Conservation (phyloP, 73 alveolate genomes). For the Halteria grandinella region DNA sequence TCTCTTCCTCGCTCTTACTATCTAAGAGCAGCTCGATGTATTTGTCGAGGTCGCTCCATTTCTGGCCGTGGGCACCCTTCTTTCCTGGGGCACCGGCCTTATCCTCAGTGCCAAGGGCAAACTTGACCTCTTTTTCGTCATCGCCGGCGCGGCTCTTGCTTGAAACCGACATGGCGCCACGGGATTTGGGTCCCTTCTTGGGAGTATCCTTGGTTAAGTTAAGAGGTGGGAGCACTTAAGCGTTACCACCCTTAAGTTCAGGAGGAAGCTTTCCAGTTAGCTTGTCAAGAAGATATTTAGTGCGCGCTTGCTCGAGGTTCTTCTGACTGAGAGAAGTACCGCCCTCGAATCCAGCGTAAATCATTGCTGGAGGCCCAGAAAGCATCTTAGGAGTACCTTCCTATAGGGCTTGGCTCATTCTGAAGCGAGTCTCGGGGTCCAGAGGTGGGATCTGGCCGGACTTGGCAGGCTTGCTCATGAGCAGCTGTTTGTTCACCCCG, state of each 20-base stretch:
- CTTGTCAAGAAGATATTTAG: slow-evolving; percentile 43
- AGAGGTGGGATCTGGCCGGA: slow-evolving; percentile 49
- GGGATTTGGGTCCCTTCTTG: neutral
- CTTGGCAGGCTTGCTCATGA: slow-evolving; percentile 12
- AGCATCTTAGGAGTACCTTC: slow-evolving; percentile 3
- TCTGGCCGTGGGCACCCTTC: slow-evolving; percentile 21
- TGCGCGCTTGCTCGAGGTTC: slow-evolving; percentile 45
- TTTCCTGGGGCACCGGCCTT: neutral
- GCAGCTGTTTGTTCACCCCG: neutral
- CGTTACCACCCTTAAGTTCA: slow-evolving; percentile 34
- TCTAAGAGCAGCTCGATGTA: slow-evolving; percentile 53
- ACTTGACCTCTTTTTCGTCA: neutral
- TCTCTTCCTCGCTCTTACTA: slow-evolving; percentile 53
- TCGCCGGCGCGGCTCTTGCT: slow-evolving; percentile 26
- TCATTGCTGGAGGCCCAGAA: slow-evolving; percentile 57
- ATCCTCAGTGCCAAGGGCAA: slow-evolving; percentile 19
- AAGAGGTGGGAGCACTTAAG: slow-evolving; percentile 18
- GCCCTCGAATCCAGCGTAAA: slow-evolving; percentile 62
- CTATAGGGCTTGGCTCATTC: slow-evolving; percentile 45
- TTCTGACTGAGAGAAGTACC: slow-evolving; percentile 46
- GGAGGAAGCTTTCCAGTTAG: slow-evolving; percentile 52
- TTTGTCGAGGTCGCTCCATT: slow-evolving; percentile 61
- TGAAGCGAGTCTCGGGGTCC: slow-evolving; percentile 27
- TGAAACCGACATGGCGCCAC: slow-evolving; percentile 37
- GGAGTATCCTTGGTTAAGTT: slow-evolving; percentile 34